phyloP scores from a whole-genome alignment of 805 yeast genomes.

The Zygosaccharomyces rouxii region DNA sequence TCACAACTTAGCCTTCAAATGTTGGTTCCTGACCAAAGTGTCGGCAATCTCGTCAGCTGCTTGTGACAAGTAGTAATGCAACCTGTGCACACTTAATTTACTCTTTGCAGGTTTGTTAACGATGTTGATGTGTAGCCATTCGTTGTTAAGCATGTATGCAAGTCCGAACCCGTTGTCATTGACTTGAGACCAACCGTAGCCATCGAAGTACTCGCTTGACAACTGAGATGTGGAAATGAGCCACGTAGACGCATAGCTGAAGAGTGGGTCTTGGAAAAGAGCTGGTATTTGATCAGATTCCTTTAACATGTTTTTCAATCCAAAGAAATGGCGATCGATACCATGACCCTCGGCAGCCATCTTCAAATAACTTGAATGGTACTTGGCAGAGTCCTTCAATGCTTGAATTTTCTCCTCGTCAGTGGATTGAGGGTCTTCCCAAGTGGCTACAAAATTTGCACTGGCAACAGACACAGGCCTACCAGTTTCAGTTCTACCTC shows the following conservation, averaged over 20 bases:
- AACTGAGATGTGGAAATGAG: conserved; percentile 83
- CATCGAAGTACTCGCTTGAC: conserved; percentile 77
- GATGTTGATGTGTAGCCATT: conserved; percentile 81
- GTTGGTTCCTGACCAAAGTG: conserved; percentile 38
- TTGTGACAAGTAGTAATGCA: conserved; percentile 65
- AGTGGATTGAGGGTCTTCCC: conserved; percentile 51
- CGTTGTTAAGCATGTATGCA: conserved; percentile 86
- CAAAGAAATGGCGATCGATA: conserved; percentile 90
- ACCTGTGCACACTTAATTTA: conserved; percentile 31
- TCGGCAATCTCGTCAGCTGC: conserved; percentile 80
- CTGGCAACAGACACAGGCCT: conserved; percentile 76
- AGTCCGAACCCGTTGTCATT: conserved; percentile 90
- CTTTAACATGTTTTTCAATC: conserved; percentile 67
- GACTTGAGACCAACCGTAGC: conserved; percentile 96
- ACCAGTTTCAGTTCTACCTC: conserved; percentile 93
- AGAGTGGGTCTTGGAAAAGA: conserved; percentile 71
- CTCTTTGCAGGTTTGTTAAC: conserved; percentile 49
- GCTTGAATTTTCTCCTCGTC: conserved; percentile 56
- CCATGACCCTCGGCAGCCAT: conserved; percentile 84
- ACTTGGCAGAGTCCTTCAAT: conserved; percentile 65
- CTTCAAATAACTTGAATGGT: conserved; percentile 69
- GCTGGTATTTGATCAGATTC: conserved; percentile 51
- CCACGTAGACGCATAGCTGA: conserved; percentile 77
- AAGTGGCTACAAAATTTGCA: conserved; percentile 63
- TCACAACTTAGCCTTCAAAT: conserved; percentile 18